Conservation (phyloP, 129 eudicot species). For the Smallanthus sonchifolius region DNA sequence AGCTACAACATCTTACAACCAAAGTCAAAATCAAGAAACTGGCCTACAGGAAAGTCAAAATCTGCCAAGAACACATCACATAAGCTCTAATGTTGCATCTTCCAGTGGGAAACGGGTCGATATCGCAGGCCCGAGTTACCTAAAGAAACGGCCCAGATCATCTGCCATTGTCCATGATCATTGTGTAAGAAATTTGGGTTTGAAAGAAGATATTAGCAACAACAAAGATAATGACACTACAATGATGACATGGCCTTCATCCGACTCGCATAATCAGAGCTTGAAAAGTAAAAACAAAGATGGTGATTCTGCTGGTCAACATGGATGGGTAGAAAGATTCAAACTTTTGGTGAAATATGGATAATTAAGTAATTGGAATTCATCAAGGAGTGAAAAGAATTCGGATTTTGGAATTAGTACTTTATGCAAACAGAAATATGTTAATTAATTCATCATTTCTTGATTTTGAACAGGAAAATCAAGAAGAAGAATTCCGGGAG, state of each 20-base stretch:
- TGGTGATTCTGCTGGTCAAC: constrained; percentile 59
- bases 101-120: constrained; percentile 40
- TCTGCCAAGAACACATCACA: constrained; percentile 8
- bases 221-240: constrained; percentile 51
- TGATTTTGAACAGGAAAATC: constrained; percentile 53
- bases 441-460: not conserved
- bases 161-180: constrained; percentile 25
- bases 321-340: constrained; percentile 43
- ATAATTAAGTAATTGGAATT: not conserved
- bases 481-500: constrained; percentile 53
- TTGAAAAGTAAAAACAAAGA: constrained; percentile 52
- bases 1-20: constrained; percentile 56
- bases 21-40: constrained; percentile 28
- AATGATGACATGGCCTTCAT: constrained; percentile 77
- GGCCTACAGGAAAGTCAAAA: constrained; percentile 18
- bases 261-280: constrained; percentile 61
- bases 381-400: too few relatives aligned
- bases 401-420: too few relatives aligned
- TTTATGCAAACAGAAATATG: not conserved
- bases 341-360: not conserved
- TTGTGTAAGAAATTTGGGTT: constrained; percentile 26
- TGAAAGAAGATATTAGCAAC: constrained; percentile 42
- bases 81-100: constrained; percentile 30
- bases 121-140: constrained; percentile 19
- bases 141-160: constrained; percentile 37